These are phyloP conservation scores for Brassica napus DNA, from an alignment of 345 rosid species.

Conservation along the genomic window DNA sequence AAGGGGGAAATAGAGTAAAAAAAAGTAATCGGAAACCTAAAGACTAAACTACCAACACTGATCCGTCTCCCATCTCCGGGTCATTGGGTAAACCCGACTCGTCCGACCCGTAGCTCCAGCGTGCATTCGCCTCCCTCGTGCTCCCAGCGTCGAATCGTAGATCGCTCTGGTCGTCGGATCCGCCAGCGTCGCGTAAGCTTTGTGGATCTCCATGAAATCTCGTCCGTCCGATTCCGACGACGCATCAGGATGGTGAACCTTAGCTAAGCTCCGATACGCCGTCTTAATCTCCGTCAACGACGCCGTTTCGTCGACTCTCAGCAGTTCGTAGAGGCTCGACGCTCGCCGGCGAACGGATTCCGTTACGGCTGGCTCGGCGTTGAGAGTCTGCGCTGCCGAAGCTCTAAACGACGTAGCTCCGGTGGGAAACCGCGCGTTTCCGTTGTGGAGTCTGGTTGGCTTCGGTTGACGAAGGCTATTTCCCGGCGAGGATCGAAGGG, in stretches of 20 bases:
- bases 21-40: slow-evolving; percentile 14
- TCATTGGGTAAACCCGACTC: slow-evolving; percentile 35
- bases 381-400: slow-evolving; percentile 31
- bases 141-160: slow-evolving; percentile 60
- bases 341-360: slow-evolving; percentile 34
- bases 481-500: slow-evolving; percentile 21
- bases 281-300: slow-evolving; percentile 62
- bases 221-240: slow-evolving; percentile 53
- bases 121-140: slow-evolving; percentile 31
- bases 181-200: slow-evolving; percentile 71
- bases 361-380: slow-evolving; percentile 28
- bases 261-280: slow-evolving; percentile 66
- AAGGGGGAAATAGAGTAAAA: slow-evolving; percentile 22
- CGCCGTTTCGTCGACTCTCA: slow-evolving; percentile 61
- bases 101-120: slow-evolving; percentile 30
- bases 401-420: slow-evolving; percentile 32
- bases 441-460: slow-evolving; percentile 12
- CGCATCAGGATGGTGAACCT: slow-evolving; percentile 65
- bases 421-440: slow-evolving; percentile 30
- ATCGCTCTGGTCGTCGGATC: slow-evolving; percentile 74
- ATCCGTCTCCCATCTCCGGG: slow-evolving; percentile 85
- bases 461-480: slow-evolving; percentile 14
- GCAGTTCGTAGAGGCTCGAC: slow-evolving; percentile 56
- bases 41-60: slow-evolving; percentile 71
- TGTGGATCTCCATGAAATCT: slow-evolving; percentile 67